Evolutionary conservation across 2,329 filamentous ascomycete genomes (phyloP), one percentile per base, ranked within the genome.

Genomic region (Pseudocercospora crystallina): DNA sequence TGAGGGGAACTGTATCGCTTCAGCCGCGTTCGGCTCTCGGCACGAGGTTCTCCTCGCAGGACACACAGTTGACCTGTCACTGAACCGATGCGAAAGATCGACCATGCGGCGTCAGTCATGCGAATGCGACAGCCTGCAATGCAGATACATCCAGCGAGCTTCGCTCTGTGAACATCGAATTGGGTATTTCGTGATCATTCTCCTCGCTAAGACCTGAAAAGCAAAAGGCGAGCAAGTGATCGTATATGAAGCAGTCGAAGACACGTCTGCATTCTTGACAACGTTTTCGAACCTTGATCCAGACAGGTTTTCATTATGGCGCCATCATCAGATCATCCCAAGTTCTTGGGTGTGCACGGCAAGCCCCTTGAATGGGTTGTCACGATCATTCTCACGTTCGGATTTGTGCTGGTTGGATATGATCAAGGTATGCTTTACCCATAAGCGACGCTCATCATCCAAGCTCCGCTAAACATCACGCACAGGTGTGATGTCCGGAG

Each of bases 301-400:
- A 41, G 11, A 29, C 20, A 41, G n/a, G 2, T 15, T 15, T 11
- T 17, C 2, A 38, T 15, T 14, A 41, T 41, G 38, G 13, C 38
- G 32, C 20, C 42, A 5, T 44, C 42, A n/a, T 20, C 9, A 14
- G 32, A 44, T 12, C 36, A 44, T n/a, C 42, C 42, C 42, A 44
- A 44, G 12, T 44, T 44, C 15, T 11, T 44, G 31, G 42, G 42
- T 20, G 11, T 44, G 12, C 30, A 44, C 14, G 42, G 42, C 42
- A 44, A 44, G 42, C n/a, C 42, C n/a, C 31, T 44, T 13, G 42
- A 44, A 36, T 44, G 42, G 42, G 17, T 17, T 13, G n/a, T 44
- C n/a, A 44, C 42, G 20, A 12, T 35, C 8, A 36, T 44, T 33
- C 32, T 44, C 30, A 44, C 42, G n/a, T 44, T 44, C 32, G 42